phyloP scores from a whole-genome alignment of 129 eudicot species.

The Tanacetum coccineum region DNA sequence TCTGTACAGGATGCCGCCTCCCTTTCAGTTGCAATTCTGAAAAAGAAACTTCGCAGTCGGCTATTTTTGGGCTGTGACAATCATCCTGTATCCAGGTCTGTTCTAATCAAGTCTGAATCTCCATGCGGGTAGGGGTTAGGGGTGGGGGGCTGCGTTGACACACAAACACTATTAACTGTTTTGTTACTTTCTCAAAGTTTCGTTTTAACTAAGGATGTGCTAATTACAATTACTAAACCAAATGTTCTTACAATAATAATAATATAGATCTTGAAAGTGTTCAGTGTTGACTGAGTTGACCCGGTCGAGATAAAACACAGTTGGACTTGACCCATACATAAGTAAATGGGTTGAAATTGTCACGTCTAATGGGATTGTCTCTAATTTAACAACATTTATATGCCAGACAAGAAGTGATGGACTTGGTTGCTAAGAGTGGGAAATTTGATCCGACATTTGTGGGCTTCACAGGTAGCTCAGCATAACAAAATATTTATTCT shows the following conservation, averaged over 20 bases:
- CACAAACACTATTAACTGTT: no score
- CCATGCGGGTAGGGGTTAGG: no score
- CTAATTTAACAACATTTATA: constrained; percentile 11
- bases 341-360: neutral
- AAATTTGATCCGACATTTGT: constrained; percentile 63
- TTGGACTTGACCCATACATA: neutral
- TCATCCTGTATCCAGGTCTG: constrained; percentile 88
- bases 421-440: constrained; percentile 75
- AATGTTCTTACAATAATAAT: no score
- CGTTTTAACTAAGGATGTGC: no score
- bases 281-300: no score
- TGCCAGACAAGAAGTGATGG: constrained; percentile 87
- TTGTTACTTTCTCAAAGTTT: no score
- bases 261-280: no score
- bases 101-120: constrained; percentile 6
- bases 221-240: no score
- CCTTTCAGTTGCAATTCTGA: constrained; percentile 64
- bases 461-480: constrained; percentile 66
- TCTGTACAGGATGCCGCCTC: constrained; percentile 81
- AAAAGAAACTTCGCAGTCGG: constrained; percentile 63
- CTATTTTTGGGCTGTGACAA: constrained; percentile 86
- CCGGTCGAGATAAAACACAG: neutral
- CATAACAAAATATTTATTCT: constrained; percentile 8
- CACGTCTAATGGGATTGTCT: neutral
- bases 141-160: no score